phyloP scores from a whole-genome alignment of 2,329 filamentous ascomycete species.

The Aspergillus bombycis region DNA sequence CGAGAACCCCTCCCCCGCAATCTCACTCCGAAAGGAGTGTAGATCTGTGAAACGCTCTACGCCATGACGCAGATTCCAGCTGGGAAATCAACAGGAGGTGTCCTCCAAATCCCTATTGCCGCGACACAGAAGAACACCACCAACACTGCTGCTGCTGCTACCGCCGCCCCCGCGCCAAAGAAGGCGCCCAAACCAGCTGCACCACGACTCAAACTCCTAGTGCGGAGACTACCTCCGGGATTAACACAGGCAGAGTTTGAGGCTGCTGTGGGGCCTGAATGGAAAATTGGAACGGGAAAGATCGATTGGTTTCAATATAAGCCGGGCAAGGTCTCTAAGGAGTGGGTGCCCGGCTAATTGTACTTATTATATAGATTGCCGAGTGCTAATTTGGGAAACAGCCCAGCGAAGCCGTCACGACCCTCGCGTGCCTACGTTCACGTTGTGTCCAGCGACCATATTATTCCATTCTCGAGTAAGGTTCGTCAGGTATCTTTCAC shows the following conservation, averaged over 20 bases:
- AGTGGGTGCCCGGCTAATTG: slow-evolving; percentile 59
- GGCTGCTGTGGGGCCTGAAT: slow-evolving; percentile 72
- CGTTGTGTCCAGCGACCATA: slow-evolving; percentile 70
- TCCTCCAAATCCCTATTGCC: slow-evolving; percentile 54
- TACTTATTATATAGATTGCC: neutral
- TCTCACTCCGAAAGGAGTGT: neutral
- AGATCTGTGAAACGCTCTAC: neutral
- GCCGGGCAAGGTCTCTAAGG: slow-evolving; percentile 76
- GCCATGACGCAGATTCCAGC: slow-evolving; percentile 34
- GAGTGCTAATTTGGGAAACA: slow-evolving; percentile 36
- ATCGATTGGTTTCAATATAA: slow-evolving; percentile 82
- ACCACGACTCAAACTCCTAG: slow-evolving; percentile 78
- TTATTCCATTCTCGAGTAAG: slow-evolving; percentile 68
- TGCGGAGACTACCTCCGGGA: slow-evolving; percentile 83
- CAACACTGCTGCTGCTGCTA: slow-evolving; percentile 43
- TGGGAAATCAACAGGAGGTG: slow-evolving; percentile 52
- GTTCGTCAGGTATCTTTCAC: slow-evolving; percentile 73
- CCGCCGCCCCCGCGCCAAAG: slow-evolving; percentile 50
- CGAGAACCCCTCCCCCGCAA: neutral
- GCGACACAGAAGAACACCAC: slow-evolving; percentile 50
- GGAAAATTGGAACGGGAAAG: slow-evolving; percentile 78
- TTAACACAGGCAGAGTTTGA: slow-evolving; percentile 80
- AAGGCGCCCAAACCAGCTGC: slow-evolving; percentile 48
- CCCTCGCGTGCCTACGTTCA: slow-evolving; percentile 83
- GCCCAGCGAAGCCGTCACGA: slow-evolving; percentile 80